phyloP scores from a whole-genome alignment of 495 filamentous ascomycete species.

The Talaromyces ruber region DNA sequence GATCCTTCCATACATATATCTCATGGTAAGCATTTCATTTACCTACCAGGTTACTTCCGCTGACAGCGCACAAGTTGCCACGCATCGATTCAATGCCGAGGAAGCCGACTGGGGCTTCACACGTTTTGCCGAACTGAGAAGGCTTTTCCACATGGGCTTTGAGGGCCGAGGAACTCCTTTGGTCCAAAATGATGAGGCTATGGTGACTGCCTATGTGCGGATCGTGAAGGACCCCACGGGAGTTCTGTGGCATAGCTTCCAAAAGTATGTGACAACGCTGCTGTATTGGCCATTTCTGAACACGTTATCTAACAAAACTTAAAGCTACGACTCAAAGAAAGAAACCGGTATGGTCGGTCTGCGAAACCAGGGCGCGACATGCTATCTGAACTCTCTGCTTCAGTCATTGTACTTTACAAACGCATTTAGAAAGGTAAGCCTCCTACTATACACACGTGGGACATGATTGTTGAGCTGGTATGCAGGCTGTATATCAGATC shows the following conservation, averaged over 20 bases:
- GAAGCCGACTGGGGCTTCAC: conserved; percentile 99
- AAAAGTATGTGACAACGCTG: conserved; percentile 51
- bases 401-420: conserved; percentile 98
- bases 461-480: background rate
- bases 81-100: conserved; percentile 88
- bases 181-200: conserved; percentile 78
- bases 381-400: conserved; percentile 94
- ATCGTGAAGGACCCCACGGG: conserved; percentile 95
- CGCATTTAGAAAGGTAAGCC: conserved; percentile 78
- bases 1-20: conserved; percentile 69
- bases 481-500: conserved; percentile 90
- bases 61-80: conserved; percentile 38
- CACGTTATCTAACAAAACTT: conserved; percentile 13
- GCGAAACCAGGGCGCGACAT: conserved; percentile 96
- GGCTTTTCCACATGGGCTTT: conserved; percentile 67
- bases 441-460: background rate
- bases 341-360: conserved; percentile 96
- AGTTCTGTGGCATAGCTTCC: conserved; percentile 98
- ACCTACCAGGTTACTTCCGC: background rate
- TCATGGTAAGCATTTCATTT: conserved; percentile 41
- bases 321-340: conserved; percentile 92
- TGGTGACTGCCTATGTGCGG: conserved; percentile 86
- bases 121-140: conserved; percentile 75
- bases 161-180: conserved; percentile 63
- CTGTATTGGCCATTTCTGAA: background rate